phyloP scores from a whole-genome alignment of 345 rosid genomes.

The Angophora floribunda region DNA sequence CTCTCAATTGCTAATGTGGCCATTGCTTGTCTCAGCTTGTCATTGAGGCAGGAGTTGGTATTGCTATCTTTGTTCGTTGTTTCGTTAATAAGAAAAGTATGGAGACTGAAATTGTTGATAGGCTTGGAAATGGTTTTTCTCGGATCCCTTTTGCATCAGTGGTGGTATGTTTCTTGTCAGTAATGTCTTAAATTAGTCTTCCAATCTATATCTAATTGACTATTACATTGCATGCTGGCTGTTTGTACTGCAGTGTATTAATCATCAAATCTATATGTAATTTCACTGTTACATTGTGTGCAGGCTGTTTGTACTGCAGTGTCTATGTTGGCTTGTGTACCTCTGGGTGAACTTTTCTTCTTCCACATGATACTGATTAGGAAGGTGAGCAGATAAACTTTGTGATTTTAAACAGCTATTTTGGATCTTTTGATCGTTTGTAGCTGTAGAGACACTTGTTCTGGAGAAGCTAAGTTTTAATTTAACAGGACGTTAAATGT shows the following conservation, averaged over 20 bases:
- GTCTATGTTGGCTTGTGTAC: constrained; percentile 84
- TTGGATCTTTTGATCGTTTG: background rate
- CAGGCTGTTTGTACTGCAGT: constrained; percentile 86
- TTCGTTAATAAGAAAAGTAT: constrained; percentile 74
- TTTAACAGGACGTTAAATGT: background rate
- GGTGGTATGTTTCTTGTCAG: constrained; percentile 46
- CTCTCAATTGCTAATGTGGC: background rate
- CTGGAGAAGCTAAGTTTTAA: background rate
- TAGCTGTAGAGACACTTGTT: background rate
- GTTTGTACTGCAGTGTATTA: background rate
- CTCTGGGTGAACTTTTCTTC: constrained; percentile 91
- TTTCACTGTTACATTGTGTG: constrained; percentile 9
- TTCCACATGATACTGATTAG: constrained; percentile 89
- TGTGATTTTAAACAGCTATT: background rate
- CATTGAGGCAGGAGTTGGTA: constrained; percentile 86
- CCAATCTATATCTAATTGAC: background rate
- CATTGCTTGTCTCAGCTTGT: constrained; percentile 43
- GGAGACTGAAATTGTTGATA: constrained; percentile 82
- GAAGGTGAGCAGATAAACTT: constrained; percentile 47
- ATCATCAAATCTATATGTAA: background rate
- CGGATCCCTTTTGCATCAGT: constrained; percentile 92
- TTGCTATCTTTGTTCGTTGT: constrained; percentile 82
- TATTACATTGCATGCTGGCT: background rate
- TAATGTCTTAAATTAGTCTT: background rate
- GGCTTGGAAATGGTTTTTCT: constrained; percentile 97